Base-by-base conservation (phyloP, 257 asterid species). In the Perilla frutescens region DNA sequence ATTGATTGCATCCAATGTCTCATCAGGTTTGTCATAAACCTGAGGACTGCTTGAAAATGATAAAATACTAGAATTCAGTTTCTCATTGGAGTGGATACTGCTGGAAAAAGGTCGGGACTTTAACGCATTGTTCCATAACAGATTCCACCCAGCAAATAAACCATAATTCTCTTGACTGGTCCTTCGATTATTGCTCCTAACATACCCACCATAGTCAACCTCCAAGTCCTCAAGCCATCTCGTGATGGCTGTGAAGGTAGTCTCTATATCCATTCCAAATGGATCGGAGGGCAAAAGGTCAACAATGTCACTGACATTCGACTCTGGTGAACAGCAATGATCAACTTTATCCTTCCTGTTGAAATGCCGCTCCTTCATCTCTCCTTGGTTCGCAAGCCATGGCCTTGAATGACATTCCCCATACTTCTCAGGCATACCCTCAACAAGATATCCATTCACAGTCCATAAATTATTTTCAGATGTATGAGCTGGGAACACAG, bases 241-340 rank as follows among this genome's bases (percentile, higher is more conserved):
- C 2, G 89, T 85, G 76, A 93, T 79, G 49, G 96, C 98, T 7
- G 97, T 87, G 76, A 90, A 44, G 40, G 98, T 89, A 31, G 87
- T 80, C 79, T 84, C 65, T 56, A 91, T 85, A 66, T 85, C 96
- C 99, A 94, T 94, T 44, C 82, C 97, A 81, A 94, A 94, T 26
- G 99, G 99, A 85, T 94, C 99, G 12, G 90, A 77, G 45, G 99
- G 99, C 71, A 94, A 81, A 58, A 81, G 90, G 77, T 91, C 95
- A 47, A 74, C 76, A 48, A 91, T 80, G 62, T 91, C 96, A 44
- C 81, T 71, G 3, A 84, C 51, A 15, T 43, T 77, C 1, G 85
- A 80, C 73, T 89, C 97, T 0, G 87, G 58, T 6, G 87, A 81
- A 79, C 81, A 68, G 60, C 84, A 79, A 13, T 51, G 57, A 14